Conservation (phyloP, 2,329 filamentous ascomycete genomes). For the Canariomyces notabilis region DNA sequence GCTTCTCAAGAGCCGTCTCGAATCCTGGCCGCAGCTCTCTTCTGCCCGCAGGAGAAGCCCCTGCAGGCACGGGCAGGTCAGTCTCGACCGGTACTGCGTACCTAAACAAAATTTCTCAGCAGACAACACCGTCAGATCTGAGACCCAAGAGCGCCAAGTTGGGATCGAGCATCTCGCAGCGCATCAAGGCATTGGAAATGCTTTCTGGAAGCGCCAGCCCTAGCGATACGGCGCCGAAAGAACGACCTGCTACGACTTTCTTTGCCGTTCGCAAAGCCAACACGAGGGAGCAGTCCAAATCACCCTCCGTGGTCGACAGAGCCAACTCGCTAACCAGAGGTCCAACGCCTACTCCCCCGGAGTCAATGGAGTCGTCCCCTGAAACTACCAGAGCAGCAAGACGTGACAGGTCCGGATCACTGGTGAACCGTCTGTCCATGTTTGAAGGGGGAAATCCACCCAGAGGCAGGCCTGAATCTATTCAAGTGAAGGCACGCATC, state of each 20-base stretch:
- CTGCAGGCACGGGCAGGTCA: constrained; percentile 45
- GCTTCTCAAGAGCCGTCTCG: constrained; percentile 45
- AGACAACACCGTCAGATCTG: constrained; percentile 45
- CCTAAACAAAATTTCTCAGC: constrained; percentile 50
- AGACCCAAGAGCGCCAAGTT: constrained; percentile 72
- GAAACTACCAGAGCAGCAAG: constrained; percentile 35
- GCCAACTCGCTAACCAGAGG: constrained; percentile 35
- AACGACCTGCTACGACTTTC: constrained; percentile 50
- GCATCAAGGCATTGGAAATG: constrained; percentile 89
- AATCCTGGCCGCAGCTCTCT: constrained; percentile 43
- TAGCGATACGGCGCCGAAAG: constrained; percentile 25
- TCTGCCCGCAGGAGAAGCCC: constrained; percentile 42
- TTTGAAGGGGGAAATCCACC: constrained; percentile 45
- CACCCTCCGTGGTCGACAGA: constrained; percentile 43
- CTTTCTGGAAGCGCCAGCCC: constrained; percentile 47
- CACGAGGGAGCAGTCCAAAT: constrained; percentile 38
- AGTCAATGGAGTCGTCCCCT: constrained; percentile 44
- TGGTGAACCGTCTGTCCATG: constrained; percentile 51
- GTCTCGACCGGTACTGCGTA: constrained; percentile 54
- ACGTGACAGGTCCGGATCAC: constrained; percentile 48
- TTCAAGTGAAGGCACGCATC: constrained; percentile 85
- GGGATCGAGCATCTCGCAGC: constrained; percentile 85
- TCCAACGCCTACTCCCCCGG: constrained; percentile 34
- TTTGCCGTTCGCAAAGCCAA: constrained; percentile 51
- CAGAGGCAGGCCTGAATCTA: constrained; percentile 61